Evolutionary conservation across 108 stramenopile species (phyloP).

Genomic region (Stephanodiscus triporus): DNA sequence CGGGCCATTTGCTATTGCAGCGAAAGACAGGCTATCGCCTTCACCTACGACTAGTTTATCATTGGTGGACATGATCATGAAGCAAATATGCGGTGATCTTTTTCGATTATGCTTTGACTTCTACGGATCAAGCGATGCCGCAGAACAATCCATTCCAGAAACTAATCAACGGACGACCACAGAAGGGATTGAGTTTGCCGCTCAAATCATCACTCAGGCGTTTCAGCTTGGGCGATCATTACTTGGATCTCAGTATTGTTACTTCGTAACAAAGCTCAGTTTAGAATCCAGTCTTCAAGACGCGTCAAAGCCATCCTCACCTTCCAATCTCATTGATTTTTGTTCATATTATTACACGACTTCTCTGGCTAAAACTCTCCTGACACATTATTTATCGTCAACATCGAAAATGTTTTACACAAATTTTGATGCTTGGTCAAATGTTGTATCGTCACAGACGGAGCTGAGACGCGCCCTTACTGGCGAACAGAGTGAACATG

Average conservation of each 20-base stretch:
- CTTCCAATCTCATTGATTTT: constrained; percentile 26
- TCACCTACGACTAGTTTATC: constrained; percentile 40
- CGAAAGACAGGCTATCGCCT: constrained; percentile 37
- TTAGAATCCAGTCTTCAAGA: constrained; percentile 9
- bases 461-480: background rate
- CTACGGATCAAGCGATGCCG: constrained; percentile 6
- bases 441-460: constrained; percentile 6
- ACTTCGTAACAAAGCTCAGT: constrained; percentile 19
- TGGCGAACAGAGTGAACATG: background rate
- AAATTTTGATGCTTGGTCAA: constrained; percentile 16
- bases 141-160: background rate
- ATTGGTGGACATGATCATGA: constrained; percentile 49
- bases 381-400: constrained; percentile 33
- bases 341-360: constrained; percentile 42
- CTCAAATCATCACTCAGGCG: constrained; percentile 22
- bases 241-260: constrained; percentile 25
- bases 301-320: constrained; percentile 2
- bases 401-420: constrained; percentile 18
- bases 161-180: constrained; percentile 2
- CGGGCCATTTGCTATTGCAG: constrained; percentile 35
- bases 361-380: constrained; percentile 30
- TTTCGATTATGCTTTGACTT: constrained; percentile 28
- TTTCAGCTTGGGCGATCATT: constrained; percentile 39
- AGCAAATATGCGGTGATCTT: constrained; percentile 37
- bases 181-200: constrained; percentile 24